phyloP scores from a whole-genome alignment of 2,329 filamentous ascomycete species.

The Colletotrichum sp. region DNA sequence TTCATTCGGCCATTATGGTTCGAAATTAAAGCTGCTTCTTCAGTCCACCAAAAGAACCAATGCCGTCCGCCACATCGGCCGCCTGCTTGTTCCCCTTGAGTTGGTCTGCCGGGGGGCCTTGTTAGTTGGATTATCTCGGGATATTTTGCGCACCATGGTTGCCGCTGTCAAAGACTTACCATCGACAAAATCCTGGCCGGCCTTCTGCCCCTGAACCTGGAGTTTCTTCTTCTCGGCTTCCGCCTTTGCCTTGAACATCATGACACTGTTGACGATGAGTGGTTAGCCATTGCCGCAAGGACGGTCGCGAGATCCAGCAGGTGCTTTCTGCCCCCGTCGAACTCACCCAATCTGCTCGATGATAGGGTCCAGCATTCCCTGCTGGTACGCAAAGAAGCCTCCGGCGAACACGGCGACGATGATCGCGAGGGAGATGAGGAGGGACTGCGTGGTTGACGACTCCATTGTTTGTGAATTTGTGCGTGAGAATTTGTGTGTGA shows the following conservation, averaged over 20 bases:
- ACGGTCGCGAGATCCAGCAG: background rate
- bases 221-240: constrained; percentile 44
- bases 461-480: constrained; percentile 1
- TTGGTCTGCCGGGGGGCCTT: constrained; percentile 27
- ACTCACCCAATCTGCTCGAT: constrained; percentile 38
- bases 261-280: constrained; percentile 23
- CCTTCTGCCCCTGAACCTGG: constrained; percentile 41
- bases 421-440: constrained; percentile 31
- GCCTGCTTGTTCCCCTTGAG: constrained; percentile 42
- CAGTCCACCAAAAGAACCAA: constrained; percentile 31
- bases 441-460: constrained; percentile 12
- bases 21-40: constrained; percentile 30
- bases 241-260: constrained; percentile 45
- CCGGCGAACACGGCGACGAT: constrained; percentile 32
- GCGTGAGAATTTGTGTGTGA: too few species aligned
- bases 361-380: constrained; percentile 40
- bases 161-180: constrained; percentile 26
- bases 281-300: background rate
- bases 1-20: background rate
- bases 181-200: constrained; percentile 42
- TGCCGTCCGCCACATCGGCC: constrained; percentile 31
- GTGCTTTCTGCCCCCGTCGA: background rate
- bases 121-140: background rate
- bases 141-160: background rate
- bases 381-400: constrained; percentile 39